Percentiles rank a stretch among this genome's conserved stretches.
These are phyloP conservation scores for Primulina tabacum DNA, from an alignment of 257 asterid species.

Conservation along the genomic window DNA sequence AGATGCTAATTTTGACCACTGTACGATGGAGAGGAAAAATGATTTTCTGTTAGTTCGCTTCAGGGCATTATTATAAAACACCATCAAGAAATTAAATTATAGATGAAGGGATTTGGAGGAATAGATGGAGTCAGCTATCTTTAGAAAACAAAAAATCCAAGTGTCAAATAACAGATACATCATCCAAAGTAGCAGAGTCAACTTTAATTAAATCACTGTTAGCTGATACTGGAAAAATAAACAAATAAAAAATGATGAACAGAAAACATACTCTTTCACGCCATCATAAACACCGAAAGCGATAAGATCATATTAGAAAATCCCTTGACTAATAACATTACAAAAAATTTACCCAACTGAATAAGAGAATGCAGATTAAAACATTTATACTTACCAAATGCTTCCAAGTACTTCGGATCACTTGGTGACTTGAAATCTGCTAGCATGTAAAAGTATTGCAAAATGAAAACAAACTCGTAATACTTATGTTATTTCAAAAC, in stretches of 20 bases:
- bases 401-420: conserved; percentile 89
- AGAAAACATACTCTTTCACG: conserved; percentile 1
- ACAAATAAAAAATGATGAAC: background rate
- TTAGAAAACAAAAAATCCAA: background rate
- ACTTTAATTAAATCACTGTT: background rate
- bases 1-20: background rate
- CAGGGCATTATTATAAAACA: background rate
- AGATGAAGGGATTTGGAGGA: background rate
- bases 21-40: background rate
- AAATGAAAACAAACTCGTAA: conserved; percentile 12
- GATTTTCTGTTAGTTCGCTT: background rate
- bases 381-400: conserved; percentile 64
- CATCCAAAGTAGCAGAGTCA: background rate
- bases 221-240: background rate
- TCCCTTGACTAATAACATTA: background rate
- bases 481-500: conserved; percentile 11
- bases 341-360: conserved; percentile 5
- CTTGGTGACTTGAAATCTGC: conserved; percentile 88
- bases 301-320: conserved; percentile 1
- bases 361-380: conserved; percentile 21
- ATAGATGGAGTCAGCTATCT: no score
- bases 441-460: conserved; percentile 21
- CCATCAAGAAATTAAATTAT: no score
- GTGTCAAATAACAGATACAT: background rate
- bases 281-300: conserved; percentile 5